phyloP scores from a whole-genome alignment of 495 filamentous ascomycete genomes.

The Aspergillus ellipticus region DNA sequence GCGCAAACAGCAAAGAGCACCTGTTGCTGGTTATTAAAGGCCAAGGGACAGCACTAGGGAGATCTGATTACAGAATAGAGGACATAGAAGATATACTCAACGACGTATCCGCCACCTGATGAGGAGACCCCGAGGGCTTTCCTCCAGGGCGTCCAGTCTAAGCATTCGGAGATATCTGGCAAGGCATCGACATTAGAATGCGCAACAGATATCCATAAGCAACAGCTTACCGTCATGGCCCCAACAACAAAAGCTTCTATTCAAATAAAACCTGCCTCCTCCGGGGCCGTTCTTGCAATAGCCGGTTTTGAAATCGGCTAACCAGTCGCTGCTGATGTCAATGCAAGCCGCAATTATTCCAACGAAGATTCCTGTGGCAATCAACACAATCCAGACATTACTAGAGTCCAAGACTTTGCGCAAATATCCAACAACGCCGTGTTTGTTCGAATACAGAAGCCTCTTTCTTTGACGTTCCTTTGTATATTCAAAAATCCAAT shows the following conservation, averaged over 20 bases:
- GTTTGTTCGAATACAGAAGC: constrained; percentile 63
- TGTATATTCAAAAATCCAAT: constrained; percentile 99
- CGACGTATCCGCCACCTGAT: constrained; percentile 64
- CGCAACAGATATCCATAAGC: not conserved
- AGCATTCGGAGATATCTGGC: constrained; percentile 65
- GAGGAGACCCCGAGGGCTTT: constrained; percentile 63
- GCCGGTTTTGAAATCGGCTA: constrained; percentile 90
- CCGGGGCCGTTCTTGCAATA: constrained; percentile 71
- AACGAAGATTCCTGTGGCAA: constrained; percentile 73
- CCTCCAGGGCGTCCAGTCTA: constrained; percentile 84
- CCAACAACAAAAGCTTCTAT: constrained; percentile 86
- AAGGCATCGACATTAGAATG: not conserved
- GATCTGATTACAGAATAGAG: constrained; percentile 63
- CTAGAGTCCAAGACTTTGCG: constrained; percentile 73
- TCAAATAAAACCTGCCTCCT: constrained; percentile 85
- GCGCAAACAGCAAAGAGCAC: constrained; percentile 77
- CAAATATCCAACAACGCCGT: constrained; percentile 68
- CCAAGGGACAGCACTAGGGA: constrained; percentile 6
- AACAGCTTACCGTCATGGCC: constrained; percentile 67
- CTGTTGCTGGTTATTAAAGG: constrained; percentile 38
- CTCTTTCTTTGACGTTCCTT: constrained; percentile 89
- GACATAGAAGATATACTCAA: constrained; percentile 84
- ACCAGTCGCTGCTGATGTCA: constrained; percentile 90
- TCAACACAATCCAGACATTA: constrained; percentile 86
- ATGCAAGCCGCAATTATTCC: constrained; percentile 84